Conservation (phyloP, 495 filamentous ascomycete species). For the Bombardia bombarda region DNA sequence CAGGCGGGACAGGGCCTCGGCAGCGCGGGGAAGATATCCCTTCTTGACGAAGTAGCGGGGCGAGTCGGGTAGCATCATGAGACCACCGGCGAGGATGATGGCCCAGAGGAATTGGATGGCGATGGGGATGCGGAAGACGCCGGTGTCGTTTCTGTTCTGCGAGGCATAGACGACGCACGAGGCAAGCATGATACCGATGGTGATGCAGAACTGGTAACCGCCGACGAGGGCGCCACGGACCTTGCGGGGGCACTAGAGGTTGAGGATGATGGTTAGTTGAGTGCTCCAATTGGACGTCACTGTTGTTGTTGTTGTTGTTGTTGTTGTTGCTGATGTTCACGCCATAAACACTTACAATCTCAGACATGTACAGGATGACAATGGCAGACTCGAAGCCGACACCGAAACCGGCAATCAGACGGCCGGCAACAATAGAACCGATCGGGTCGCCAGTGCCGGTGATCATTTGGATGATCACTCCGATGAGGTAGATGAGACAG, state of each 20-base stretch:
- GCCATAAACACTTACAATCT: constrained; percentile 38
- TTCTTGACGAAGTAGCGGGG: constrained; percentile 72
- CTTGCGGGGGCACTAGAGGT: constrained; percentile 49
- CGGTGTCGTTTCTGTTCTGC: constrained; percentile 52
- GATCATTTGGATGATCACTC: constrained; percentile 54
- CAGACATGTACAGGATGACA: constrained; percentile 72
- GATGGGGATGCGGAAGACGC: constrained; percentile 67
- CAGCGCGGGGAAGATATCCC: constrained; percentile 54
- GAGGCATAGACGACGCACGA: constrained; percentile 66
- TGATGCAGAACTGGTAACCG: constrained; percentile 73
- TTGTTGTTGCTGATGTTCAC: too few relatives aligned
- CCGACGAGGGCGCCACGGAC: constrained; percentile 66
- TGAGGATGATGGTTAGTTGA: constrained; percentile 12
- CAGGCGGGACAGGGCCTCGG: constrained; percentile 51
- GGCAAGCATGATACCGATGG: constrained; percentile 62
- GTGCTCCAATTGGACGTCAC: too few relatives aligned
- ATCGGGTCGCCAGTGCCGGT: constrained; percentile 27
- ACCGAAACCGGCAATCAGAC: constrained; percentile 64
- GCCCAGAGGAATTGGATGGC: constrained; percentile 63
- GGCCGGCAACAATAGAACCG: constrained; percentile 56
- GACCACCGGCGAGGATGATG: constrained; percentile 50
- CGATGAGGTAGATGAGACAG: constrained; percentile 55
- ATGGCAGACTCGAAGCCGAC: constrained; percentile 69
- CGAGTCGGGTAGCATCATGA: constrained; percentile 62
- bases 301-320: too few relatives aligned